A percentile compares a stretch with the other conserved stretches of the same genome.
These are phyloP conservation scores for Meyerozyma sp. DNA, from an alignment of 1,139 yeast species.

Conservation along the genomic window DNA sequence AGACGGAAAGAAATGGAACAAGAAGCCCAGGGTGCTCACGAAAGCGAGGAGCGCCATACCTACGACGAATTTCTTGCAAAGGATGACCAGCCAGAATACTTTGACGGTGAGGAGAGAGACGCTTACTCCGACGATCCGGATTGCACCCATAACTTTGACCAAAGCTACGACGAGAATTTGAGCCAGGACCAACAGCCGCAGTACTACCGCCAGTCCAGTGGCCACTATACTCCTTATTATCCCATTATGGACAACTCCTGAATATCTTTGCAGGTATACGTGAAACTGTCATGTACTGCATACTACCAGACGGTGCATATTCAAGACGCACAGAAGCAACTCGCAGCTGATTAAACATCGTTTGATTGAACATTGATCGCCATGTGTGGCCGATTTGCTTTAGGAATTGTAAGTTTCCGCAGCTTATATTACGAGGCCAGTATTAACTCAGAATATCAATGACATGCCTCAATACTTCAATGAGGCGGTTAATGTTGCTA, in stretches of 20 bases:
- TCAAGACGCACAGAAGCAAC: constrained; percentile 1
- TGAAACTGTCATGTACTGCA: not conserved
- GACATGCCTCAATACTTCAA: constrained; percentile 29
- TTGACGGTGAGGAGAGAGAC: constrained; percentile 31
- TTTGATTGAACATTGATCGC: not conserved
- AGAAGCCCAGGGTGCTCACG: constrained; percentile 3
- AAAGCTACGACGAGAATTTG: constrained; percentile 31
- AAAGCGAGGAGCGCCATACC: constrained; percentile 12
- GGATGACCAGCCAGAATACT: constrained; percentile 35
- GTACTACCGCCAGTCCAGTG: constrained; percentile 9
- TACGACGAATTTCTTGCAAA: constrained; percentile 33
- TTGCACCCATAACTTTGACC: constrained; percentile 28
- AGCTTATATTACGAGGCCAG: constrained; percentile 3
- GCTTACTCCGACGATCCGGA: constrained; percentile 34
- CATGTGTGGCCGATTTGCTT: constrained; percentile 45
- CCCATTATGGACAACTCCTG: constrained; percentile 5
- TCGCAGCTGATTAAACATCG: not conserved
- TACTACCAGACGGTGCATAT: not conserved
- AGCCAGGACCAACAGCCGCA: constrained; percentile 20
- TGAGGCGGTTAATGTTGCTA: constrained; percentile 14
- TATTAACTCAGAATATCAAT: constrained; percentile 18
- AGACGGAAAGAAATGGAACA: constrained; percentile 9
- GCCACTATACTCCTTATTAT: constrained; percentile 10
- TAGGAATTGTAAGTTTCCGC: constrained; percentile 32
- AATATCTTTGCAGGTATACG: too few relatives aligned